Conservation (phyloP, 306 rosid genomes). For the Prunus dulcis region DNA sequence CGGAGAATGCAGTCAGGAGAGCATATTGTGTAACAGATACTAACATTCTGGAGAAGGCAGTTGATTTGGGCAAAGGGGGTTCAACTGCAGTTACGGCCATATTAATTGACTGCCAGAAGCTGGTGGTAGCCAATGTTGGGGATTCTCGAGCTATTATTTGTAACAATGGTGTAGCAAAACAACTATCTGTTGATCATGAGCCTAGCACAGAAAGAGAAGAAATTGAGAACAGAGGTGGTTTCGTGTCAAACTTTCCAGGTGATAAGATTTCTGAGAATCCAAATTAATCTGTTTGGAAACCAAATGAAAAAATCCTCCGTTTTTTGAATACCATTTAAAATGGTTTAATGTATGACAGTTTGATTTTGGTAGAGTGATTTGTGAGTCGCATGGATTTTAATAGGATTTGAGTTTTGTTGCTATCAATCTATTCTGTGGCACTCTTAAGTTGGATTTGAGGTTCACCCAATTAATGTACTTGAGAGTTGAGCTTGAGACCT, state of each 20-base stretch:
- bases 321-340: not conserved
- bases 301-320: not conserved
- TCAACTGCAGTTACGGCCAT: constrained; percentile 99
- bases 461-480: not conserved
- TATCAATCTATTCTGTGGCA: too few relatives aligned
- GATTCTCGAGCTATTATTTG: constrained; percentile 89
- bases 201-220: constrained; percentile 57
- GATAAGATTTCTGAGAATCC: constrained; percentile 6
- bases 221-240: constrained; percentile 84
- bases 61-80: constrained; percentile 83
- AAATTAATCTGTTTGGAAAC: not conserved
- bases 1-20: constrained; percentile 58
- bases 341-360: not conserved
- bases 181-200: constrained; percentile 85
- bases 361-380: not conserved
- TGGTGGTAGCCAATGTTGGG: constrained; percentile 85
- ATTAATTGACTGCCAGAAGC: constrained; percentile 67
- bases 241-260: constrained; percentile 96
- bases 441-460: not conserved
- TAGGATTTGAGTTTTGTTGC: not conserved
- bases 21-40: constrained; percentile 74
- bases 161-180: constrained; percentile 65
- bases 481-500: too few relatives aligned
- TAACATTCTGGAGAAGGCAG: constrained; percentile 66
- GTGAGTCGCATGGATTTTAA: too few relatives aligned